Conservation (phyloP, 2,329 filamentous ascomycete genomes). For the Akanthomyces uredinophilus region DNA sequence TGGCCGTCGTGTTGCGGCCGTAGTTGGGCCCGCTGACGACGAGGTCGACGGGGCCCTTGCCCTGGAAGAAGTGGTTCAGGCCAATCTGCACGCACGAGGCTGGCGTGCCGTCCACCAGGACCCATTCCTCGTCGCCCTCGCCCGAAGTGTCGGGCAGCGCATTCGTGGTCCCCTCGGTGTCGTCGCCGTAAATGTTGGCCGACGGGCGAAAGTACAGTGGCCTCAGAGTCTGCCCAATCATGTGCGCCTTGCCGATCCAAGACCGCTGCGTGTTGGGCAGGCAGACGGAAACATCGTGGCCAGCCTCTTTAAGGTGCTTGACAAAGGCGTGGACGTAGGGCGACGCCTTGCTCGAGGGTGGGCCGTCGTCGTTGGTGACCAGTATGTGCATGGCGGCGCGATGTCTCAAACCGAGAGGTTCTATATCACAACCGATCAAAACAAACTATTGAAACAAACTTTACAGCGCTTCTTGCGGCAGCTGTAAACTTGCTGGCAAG, state of each 20-base stretch:
- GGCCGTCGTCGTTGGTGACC: slow-evolving; percentile 75
- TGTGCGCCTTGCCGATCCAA: slow-evolving; percentile 98
- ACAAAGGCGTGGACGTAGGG: slow-evolving; percentile 76
- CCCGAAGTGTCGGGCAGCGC: slow-evolving; percentile 48
- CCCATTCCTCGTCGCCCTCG: slow-evolving; percentile 65
- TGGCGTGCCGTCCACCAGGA: slow-evolving; percentile 75
- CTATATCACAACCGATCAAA: neutral
- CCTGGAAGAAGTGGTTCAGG: slow-evolving; percentile 71
- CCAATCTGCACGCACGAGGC: slow-evolving; percentile 80
- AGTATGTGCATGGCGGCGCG: slow-evolving; percentile 53
- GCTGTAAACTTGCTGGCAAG: neutral
- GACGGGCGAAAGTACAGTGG: slow-evolving; percentile 74
- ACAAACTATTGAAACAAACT: neutral
- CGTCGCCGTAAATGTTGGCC: slow-evolving; percentile 34
- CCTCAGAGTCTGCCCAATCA: slow-evolving; percentile 82
- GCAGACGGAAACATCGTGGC: slow-evolving; percentile 86
- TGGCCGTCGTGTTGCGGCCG: slow-evolving; percentile 73
- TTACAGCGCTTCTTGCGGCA: neutral
- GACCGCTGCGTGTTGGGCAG: slow-evolving; percentile 88
- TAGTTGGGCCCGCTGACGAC: slow-evolving; percentile 80
- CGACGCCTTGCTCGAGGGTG: slow-evolving; percentile 70
- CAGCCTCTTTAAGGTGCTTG: slow-evolving; percentile 63
- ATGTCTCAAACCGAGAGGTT: neutral
- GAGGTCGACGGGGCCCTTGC: slow-evolving; percentile 66
- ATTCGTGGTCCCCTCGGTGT: slow-evolving; percentile 60